Evolutionary conservation across 2,329 filamentous ascomycete genomes (phyloP).

Genomic region (Alternaria viburni): DNA sequence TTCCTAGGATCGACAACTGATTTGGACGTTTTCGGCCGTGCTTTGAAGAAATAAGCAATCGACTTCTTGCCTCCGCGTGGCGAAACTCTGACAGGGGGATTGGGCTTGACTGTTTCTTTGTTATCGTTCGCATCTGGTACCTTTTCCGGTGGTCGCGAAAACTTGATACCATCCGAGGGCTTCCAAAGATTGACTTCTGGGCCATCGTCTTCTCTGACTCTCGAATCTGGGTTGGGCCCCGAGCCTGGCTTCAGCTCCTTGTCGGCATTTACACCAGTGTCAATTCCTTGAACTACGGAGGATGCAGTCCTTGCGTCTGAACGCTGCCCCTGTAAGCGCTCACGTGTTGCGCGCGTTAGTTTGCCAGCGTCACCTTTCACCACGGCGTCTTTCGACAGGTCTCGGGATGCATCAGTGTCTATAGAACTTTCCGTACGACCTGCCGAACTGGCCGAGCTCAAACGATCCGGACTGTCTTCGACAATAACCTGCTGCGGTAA

Average conservation of each 20-base stretch:
- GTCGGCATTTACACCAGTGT: too few species aligned
- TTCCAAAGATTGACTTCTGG: background rate
- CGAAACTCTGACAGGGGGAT: background rate
- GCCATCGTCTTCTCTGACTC: background rate
- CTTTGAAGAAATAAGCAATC: background rate
- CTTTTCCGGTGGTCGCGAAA: background rate
- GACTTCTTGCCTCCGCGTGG: background rate
- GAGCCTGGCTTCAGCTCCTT: background rate
- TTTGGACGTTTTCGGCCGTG: background rate
- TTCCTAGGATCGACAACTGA: background rate
- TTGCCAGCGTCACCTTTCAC: too few species aligned
- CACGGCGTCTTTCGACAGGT: background rate
- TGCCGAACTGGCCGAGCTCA: background rate
- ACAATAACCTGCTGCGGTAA: background rate
- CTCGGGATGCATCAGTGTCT: background rate
- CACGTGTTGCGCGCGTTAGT: too few species aligned
- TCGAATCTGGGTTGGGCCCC: background rate
- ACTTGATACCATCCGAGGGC: background rate
- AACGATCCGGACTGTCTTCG: background rate
- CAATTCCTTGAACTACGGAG: too few species aligned
- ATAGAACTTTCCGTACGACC: background rate
- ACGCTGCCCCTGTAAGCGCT: too few species aligned
- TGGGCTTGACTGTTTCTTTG: background rate
- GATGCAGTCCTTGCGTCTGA: too few species aligned
- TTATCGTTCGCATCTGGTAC: background rate